Conservation (phyloP, 2,329 filamentous ascomycete genomes). For the Capronia americana region DNA sequence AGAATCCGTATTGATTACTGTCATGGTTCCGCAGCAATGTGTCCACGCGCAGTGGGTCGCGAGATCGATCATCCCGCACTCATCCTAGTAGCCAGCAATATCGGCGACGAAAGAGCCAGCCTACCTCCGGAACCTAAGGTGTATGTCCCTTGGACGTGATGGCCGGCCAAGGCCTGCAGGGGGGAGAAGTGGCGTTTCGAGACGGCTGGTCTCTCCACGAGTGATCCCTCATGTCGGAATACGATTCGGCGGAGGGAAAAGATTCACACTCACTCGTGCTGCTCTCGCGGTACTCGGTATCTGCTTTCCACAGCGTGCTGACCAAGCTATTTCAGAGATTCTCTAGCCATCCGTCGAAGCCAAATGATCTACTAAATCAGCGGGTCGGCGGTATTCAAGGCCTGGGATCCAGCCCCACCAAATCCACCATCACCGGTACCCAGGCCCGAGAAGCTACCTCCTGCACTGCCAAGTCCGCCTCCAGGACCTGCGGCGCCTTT, state of each 20-base stretch:
- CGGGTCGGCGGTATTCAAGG: not conserved
- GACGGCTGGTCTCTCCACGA: not conserved
- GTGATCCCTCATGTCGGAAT: not conserved
- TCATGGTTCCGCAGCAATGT: not conserved
- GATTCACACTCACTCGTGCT: not conserved
- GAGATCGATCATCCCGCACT: not conserved
- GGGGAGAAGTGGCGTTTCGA: not conserved
- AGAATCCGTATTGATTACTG: not conserved
- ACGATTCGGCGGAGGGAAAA: not conserved
- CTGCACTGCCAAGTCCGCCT: conserved; percentile 13
- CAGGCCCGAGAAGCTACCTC: conserved; percentile 26
- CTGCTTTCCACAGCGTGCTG: not conserved
- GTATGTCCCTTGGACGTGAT: not conserved
- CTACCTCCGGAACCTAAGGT: not conserved
- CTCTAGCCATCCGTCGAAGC: not conserved
- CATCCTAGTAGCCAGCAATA: not conserved
- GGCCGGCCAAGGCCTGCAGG: not conserved
- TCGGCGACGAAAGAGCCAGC: not conserved
- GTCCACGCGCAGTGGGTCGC: not conserved
- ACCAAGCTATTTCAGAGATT: not conserved
- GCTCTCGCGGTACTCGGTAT: not conserved
- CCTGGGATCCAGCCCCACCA: conserved; percentile 16
- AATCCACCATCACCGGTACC: conserved; percentile 33
- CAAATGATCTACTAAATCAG: not conserved
- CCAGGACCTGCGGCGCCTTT: conserved; percentile 17